Evolutionary conservation across 176 grass and related monocot species (phyloP), one percentile per base, ranked within the genome.

Genomic region (Oryza nivara): DNA sequence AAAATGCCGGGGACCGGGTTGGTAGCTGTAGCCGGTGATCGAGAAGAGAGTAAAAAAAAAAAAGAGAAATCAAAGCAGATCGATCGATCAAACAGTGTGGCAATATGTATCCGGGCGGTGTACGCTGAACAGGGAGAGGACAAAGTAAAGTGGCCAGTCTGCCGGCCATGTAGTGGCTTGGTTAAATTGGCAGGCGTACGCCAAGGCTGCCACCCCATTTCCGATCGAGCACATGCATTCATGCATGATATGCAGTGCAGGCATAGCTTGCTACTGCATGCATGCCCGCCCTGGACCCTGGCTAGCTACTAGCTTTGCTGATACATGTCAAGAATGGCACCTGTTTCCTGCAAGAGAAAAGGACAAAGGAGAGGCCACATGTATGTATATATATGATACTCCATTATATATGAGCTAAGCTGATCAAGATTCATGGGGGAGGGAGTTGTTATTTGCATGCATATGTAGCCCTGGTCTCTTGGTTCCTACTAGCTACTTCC

Each of bases 181-280:
- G 61, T 51, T 47, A 58, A 80, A 68, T 68, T 68, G 77, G 77
- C 20, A 58, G 13, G 60, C 77, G 34, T 26, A 34, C 22, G 64
- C 22, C 16, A 69, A 80, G 22, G 65, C 78, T 80, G 78, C 26
- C 41, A 40, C 26, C 12, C 15, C 44, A 68, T 69, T 36, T 14
- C 10, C 46, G 40, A 41, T 41, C 40, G 2, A 13, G 20, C 82
- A 54, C 61, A 76, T 75, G 72, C 61, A 41, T 41, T 41, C 40
- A 41, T 41, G 6, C 40, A 41, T 41, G 45, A 28, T 70, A 28
- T 70, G 22, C 64, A 26, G 13, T 52, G 49, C 51, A 56, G 49
- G 14, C 49, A 16, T 52, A 52, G 49, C 15, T 52, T 15, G 49
- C 49, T 52, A 11, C 49, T 11, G 10, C 10, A 13, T 56, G 15